Base-by-base conservation (phyloP, 2,329 filamentous ascomycete genomes). In the Fonsecaea monophora region DNA sequence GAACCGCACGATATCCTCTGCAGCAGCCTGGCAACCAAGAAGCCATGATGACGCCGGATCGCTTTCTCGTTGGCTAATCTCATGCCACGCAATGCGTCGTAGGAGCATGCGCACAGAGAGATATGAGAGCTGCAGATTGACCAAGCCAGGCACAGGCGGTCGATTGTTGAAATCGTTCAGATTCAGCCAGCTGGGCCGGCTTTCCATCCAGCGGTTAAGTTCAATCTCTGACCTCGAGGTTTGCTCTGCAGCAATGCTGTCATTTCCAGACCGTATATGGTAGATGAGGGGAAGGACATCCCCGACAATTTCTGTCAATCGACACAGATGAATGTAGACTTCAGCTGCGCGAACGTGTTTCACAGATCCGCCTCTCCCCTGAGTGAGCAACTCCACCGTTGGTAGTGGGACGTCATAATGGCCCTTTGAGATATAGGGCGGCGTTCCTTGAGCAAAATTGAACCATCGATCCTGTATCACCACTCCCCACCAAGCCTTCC, bases 401-500 rank as follows among this genome's bases (percentile, higher is more conserved):
- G 85, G 85, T 50, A 85, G 73, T 15, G 85, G 84, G 13, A 87
- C 85, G 68, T 87, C 84, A 69, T 86, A 85, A 71, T 86, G 84
- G 30, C 81, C 80, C 65, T 82, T 82, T 2, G 80, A 77, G 10
- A 86, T 82, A 58, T 85, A 82, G 3, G 85, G 83, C 21, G 85
- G 85, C 2, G 84, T 82, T 4, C 84, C 85, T 70, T 87, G 85
- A 4, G 83, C 83, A 61, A 86, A 82, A 70, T 84, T 85, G 62
- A 83, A 82, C 80, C 85, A 87, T 48, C 83, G 80, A 73, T 87
- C 85, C 64, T 85, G 84, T 45, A 87, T 83, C 2, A 86, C 77
- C 2, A 86, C 82, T 4, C 82, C 84, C 85, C 85, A 87, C 83
- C 85, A 87, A 2, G 85, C 74, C 2, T 83, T 81, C 35, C 84